Evolutionary conservation across 495 filamentous ascomycete genomes (phyloP), one percentile per base, ranked within the genome.

Genomic region (Penicillium nucicola): DNA sequence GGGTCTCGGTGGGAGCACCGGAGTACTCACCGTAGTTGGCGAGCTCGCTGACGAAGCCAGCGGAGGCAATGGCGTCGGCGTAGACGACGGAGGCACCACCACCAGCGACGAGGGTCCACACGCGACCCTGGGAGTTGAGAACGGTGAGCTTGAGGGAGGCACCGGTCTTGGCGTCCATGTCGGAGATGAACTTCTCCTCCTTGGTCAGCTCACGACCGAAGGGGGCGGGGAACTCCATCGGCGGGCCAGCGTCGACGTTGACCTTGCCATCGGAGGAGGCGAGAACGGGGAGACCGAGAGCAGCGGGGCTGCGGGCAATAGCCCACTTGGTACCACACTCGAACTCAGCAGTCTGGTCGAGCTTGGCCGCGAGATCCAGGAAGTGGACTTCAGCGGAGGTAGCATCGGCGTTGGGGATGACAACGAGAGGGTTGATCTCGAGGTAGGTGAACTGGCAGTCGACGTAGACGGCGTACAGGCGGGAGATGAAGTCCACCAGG

Each of bases 11-110:
- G 50, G 93, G 93, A 35, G 93, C 93, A 75, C 93, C 93, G 46
- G 92, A 97, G 85, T 99, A 99, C 77, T 99, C 93, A 72, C 93
- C 93, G 70, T 99, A 99, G 84, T 99, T 99, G 70, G 95, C 95
- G 22, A 99, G 81, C 76, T 99, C 92, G 56, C 86, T 85, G 44
- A 95, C 88, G 70, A 95, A 99, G 58, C 93, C 93, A 66, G 90
- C 85, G 43, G 89, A 95, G 62, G 93, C 95, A 73, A 98, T 98
- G 74, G 93, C 93, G 70, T 98, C 93, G 57, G 93, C 95, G 70
- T 97, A 98, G 52, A 98, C 93, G 64, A 98, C 93, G 23, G 93
- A 98, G 53, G 93, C 93, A 89, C 93, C 93, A 81, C 93, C 93
- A 87, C 93, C 93, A 66, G 93, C 93, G 45, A 98, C 95, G 45